Conservation (phyloP, 768 basidiomycete genomes). For the Agrocybe chaxingu region DNA sequence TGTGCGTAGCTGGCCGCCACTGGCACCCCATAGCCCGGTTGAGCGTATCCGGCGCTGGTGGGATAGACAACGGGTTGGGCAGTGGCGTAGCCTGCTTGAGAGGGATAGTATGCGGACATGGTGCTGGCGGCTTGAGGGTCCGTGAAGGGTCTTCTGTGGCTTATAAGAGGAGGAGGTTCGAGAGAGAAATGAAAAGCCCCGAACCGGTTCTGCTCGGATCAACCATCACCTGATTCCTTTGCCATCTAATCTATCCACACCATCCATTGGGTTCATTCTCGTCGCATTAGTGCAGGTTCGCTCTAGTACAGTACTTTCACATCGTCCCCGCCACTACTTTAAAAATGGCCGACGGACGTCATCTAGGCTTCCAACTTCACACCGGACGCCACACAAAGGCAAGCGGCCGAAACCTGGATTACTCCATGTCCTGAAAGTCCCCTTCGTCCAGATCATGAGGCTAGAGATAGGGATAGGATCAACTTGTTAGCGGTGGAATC, state of each 20-base stretch:
- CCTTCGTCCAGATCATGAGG: slow-evolving; percentile 93
- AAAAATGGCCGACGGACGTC: no score
- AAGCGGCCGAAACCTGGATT: not conserved
- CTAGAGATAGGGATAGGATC: slow-evolving; percentile 32
- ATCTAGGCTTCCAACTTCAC: not conserved
- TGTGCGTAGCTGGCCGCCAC: slow-evolving; percentile 20
- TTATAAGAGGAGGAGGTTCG: not conserved
- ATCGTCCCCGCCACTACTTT: no score
- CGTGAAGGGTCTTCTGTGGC: not conserved
- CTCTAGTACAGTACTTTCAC: no score
- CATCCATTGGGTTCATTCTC: not conserved
- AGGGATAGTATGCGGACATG: slow-evolving; percentile 37
- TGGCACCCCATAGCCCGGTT: slow-evolving; percentile 14
- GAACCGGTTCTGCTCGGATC: slow-evolving; percentile 8
- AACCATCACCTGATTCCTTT: not conserved
- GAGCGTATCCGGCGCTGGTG: slow-evolving; percentile 20
- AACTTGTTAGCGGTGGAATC: slow-evolving; percentile 11
- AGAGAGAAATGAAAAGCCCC: slow-evolving; percentile 6
- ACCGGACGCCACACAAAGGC: not conserved
- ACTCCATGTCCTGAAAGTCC: slow-evolving; percentile 80
- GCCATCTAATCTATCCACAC: not conserved
- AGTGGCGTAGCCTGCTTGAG: slow-evolving; percentile 28
- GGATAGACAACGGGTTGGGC: slow-evolving; percentile 31
- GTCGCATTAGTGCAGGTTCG: no score
- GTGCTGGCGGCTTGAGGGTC: slow-evolving; percentile 4